These are phyloP conservation scores for Talaromyces marneffei DNA, from an alignment of 2,329 filamentous ascomycete species.

Conservation along the genomic window DNA sequence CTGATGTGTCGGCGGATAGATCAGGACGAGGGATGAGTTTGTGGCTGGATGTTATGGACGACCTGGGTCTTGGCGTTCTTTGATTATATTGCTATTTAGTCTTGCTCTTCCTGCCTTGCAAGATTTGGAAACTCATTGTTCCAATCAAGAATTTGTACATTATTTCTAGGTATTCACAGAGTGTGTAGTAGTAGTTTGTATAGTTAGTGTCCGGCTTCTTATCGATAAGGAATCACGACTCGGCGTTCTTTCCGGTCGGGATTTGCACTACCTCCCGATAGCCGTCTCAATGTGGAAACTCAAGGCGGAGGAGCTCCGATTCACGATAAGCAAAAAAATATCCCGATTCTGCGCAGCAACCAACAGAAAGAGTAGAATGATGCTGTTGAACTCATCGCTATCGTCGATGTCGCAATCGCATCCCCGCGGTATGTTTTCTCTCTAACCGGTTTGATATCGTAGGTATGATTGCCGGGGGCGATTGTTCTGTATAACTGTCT, in stretches of 20 bases:
- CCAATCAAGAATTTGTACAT: too few species aligned
- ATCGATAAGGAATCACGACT: background rate
- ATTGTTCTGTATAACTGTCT: background rate
- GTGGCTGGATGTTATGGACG: slow-evolving; percentile 15
- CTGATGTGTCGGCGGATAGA: background rate
- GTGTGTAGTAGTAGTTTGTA: too few species aligned
- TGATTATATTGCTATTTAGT: background rate
- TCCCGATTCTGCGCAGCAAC: background rate
- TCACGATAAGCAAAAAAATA: background rate
- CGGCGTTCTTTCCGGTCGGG: background rate
- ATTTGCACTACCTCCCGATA: background rate
- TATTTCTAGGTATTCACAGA: too few species aligned
- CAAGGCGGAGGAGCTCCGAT: background rate
- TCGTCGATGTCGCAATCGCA: background rate
- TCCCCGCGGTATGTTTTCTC: background rate
- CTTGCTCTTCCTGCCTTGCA: background rate
- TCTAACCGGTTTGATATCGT: background rate
- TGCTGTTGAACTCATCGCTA: background rate
- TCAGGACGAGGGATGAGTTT: background rate
- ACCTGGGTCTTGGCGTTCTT: slow-evolving; percentile 15
- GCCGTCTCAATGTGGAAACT: background rate
- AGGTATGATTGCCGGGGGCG: background rate
- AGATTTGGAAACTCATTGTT: too few species aligned
- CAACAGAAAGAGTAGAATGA: background rate
- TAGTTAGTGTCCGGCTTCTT: background rate